Evolutionary conservation across 1,139 yeast genomes (phyloP).

Genomic region (Taphrina pruni): DNA sequence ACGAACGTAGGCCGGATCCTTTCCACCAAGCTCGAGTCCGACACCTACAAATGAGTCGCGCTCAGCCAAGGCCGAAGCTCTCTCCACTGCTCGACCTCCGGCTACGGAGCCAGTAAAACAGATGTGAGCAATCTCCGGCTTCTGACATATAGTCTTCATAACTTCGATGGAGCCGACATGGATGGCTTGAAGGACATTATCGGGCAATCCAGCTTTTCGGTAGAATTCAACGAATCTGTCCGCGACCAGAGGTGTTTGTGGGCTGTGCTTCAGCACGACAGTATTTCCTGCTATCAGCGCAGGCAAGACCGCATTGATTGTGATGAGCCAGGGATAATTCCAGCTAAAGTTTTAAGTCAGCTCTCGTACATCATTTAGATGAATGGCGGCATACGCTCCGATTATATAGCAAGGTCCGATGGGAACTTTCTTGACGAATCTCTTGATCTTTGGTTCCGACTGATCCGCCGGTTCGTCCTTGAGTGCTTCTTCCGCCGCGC

Average conservation of each 20-base stretch:
- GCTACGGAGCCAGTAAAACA: constrained; percentile 89
- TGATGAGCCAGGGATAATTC: constrained; percentile 83
- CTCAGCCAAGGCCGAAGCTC: constrained; percentile 64
- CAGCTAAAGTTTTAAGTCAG: constrained; percentile 52
- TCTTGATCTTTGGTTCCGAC: constrained; percentile 48
- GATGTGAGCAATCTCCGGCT: constrained; percentile 69
- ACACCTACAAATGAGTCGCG: constrained; percentile 34
- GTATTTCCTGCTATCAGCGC: constrained; percentile 84
- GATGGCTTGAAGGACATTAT: constrained; percentile 76
- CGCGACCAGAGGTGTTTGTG: constrained; percentile 81
- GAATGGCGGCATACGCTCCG: constrained; percentile 28
- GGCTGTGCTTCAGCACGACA: constrained; percentile 79
- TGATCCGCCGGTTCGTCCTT: constrained; percentile 50
- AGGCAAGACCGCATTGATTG: constrained; percentile 82
- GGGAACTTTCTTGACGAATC: constrained; percentile 66
- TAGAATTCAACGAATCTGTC: constrained; percentile 66
- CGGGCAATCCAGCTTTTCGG: constrained; percentile 77
- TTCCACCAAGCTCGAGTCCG: constrained; percentile 86
- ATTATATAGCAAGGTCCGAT: constrained; percentile 82
- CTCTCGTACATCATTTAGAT: not conserved
- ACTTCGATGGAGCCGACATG: constrained; percentile 65
- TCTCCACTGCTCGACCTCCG: constrained; percentile 77
- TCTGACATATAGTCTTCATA: constrained; percentile 67
- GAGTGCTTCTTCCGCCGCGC: constrained; percentile 52
- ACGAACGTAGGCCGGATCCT: constrained; percentile 74